phyloP scores from a whole-genome alignment of 164 flowering plant genomes.

The Dillenia suffruticosa region DNA sequence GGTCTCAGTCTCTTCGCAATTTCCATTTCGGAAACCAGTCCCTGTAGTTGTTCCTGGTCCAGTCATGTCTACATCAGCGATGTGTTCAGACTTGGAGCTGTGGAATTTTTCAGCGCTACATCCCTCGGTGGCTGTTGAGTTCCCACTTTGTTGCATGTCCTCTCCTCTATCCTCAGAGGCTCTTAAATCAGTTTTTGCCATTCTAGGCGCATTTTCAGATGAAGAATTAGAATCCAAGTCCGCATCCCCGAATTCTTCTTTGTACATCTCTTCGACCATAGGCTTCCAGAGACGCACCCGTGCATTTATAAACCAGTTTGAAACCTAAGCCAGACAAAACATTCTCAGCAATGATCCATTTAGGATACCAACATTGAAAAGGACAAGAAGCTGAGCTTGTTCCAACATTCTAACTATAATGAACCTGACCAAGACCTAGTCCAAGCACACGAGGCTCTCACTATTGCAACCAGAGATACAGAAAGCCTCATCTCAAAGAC shows the following conservation, averaged over 20 bases:
- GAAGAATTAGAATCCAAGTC: conserved; percentile 78
- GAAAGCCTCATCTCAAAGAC: too few species aligned
- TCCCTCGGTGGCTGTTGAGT: conserved; percentile 36
- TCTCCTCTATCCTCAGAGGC: conserved; percentile 43
- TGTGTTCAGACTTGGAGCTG: conserved; percentile 32
- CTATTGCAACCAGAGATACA: too few species aligned
- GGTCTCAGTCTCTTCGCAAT: conserved; percentile 22
- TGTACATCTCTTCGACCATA: conserved; percentile 99
- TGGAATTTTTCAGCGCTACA: conserved; percentile 27
- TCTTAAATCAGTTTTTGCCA: conserved; percentile 26
- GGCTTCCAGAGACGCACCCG: conserved; percentile 98
- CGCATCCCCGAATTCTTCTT: conserved; percentile 75
- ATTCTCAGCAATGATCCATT: not conserved
- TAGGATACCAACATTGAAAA: too few species aligned
- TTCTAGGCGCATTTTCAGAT: conserved; percentile 45
- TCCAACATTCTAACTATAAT: too few species aligned
- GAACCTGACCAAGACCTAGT: too few species aligned
- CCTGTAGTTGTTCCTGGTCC: conserved; percentile 19
- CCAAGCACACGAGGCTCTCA: too few species aligned
- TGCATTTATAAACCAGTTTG: conserved; percentile 97
- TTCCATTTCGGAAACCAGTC: conserved; percentile 17
- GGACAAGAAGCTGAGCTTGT: too few species aligned
- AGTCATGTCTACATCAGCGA: conserved; percentile 42
- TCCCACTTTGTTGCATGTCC: conserved; percentile 38
- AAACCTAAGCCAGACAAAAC: conserved; percentile 51